phyloP scores from a whole-genome alignment of 371 early-diverging fungal genomes.

The Mortierella sp. region DNA sequence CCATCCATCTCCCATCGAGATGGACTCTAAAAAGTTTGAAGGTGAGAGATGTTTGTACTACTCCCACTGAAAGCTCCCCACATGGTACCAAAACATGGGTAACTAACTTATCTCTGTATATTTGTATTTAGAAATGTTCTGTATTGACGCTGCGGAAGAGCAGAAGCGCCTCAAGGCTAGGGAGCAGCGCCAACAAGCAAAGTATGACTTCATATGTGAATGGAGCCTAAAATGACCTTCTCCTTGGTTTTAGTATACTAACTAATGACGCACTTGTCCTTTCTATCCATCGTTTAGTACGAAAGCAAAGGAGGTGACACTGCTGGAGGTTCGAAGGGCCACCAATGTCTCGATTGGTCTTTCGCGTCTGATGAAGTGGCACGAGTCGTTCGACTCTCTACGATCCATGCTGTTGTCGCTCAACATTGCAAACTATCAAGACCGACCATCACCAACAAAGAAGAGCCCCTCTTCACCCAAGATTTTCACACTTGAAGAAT shows the following conservation, averaged over 20 bases:
- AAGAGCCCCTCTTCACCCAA: neutral
- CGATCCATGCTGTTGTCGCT: slow-evolving; percentile 34
- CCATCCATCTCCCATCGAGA: slow-evolving; percentile 32
- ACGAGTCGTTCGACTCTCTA: slow-evolving; percentile 35
- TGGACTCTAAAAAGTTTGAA: slow-evolving; percentile 49
- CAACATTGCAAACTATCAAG: slow-evolving; percentile 5
- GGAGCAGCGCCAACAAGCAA: slow-evolving; percentile 27
- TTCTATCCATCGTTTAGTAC: slow-evolving; percentile 11
- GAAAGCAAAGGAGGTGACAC: slow-evolving; percentile 31
- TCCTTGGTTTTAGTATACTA: too few species aligned
- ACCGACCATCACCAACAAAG: neutral
- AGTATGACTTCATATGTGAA: slow-evolving; percentile 7
- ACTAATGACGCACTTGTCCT: too few species aligned
- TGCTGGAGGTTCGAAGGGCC: slow-evolving; percentile 36
- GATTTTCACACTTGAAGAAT: neutral
- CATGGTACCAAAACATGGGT: too few species aligned
- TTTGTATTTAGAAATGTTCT: slow-evolving; percentile 39
- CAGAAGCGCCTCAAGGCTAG: slow-evolving; percentile 39
- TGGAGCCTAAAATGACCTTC: neutral
- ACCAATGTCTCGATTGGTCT: slow-evolving; percentile 49
- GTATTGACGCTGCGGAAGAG: slow-evolving; percentile 46
- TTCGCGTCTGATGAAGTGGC: slow-evolving; percentile 40
- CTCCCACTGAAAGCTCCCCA: too few species aligned
- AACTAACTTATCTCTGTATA: neutral
- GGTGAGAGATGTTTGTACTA: slow-evolving; percentile 24